phyloP scores from a whole-genome alignment of 2,329 filamentous ascomycete species.

The Sclerotinia nivalis region DNA sequence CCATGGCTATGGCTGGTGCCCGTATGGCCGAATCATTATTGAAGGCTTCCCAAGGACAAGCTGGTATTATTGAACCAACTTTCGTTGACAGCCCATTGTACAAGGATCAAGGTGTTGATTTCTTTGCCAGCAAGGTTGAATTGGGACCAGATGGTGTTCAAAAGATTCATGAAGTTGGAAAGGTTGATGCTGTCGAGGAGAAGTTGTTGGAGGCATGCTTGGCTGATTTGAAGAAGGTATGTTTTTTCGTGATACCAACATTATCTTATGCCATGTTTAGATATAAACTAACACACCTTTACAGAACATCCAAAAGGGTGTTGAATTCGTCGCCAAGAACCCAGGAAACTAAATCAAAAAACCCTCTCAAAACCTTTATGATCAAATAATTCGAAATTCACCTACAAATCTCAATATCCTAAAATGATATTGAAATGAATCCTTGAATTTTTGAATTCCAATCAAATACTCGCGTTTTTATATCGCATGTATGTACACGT shows the following conservation, averaged over 20 bases:
- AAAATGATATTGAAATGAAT: slow-evolving; percentile 4
- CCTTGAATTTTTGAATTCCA: background rate
- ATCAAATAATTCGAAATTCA: background rate
- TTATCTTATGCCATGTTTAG: slow-evolving; percentile 64
- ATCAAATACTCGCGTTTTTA: background rate
- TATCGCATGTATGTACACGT: slow-evolving; percentile 15
- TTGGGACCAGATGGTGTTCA: slow-evolving; percentile 95
- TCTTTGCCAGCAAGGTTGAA: slow-evolving; percentile 95
- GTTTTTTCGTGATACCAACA: background rate
- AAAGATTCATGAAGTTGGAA: slow-evolving; percentile 86
- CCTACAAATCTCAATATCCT: slow-evolving; percentile 1
- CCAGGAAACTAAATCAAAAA: slow-evolving; percentile 28
- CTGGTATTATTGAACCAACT: slow-evolving; percentile 91
- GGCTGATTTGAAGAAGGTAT: slow-evolving; percentile 71
- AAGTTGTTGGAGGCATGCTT: slow-evolving; percentile 85
- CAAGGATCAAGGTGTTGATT: slow-evolving; percentile 97
- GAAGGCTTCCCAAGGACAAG: slow-evolving; percentile 89
- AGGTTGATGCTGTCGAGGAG: slow-evolving; percentile 83
- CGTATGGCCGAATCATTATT: slow-evolving; percentile 86
- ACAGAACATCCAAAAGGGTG: slow-evolving; percentile 92
- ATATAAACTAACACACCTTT: slow-evolving; percentile 92
- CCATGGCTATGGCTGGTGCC: slow-evolving; percentile 95
- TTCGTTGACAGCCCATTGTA: slow-evolving; percentile 96
- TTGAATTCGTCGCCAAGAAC: slow-evolving; percentile 64
- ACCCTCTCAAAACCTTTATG: background rate